Evolutionary conservation across 2,329 filamentous ascomycete species (phyloP).

Genomic region (Botryotinia narcissicola): DNA sequence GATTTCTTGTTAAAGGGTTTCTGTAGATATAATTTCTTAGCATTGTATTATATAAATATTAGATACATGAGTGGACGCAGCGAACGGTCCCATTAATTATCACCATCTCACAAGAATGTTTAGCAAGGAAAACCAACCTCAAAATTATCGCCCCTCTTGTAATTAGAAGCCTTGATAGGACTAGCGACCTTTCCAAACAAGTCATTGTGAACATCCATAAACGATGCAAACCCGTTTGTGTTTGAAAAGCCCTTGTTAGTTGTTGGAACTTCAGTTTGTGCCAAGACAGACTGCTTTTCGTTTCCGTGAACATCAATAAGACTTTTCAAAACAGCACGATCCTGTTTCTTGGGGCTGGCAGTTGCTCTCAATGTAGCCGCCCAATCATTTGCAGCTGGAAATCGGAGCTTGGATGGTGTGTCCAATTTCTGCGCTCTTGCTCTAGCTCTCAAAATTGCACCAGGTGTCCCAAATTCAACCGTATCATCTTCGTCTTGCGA

Average conservation of each 20-base stretch:
- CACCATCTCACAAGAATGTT: constrained; percentile 22
- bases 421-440: constrained; percentile 62
- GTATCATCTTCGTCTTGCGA: constrained; percentile 47
- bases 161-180: constrained; percentile 52
- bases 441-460: constrained; percentile 60
- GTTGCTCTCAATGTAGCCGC: constrained; percentile 90
- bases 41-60: constrained; percentile 41
- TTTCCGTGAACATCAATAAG: constrained; percentile 40
- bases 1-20: constrained; percentile 82
- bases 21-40: constrained; percentile 57
- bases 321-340: constrained; percentile 68
- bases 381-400: constrained; percentile 76
- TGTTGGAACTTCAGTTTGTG: constrained; percentile 47
- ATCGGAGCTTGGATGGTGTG: constrained; percentile 58
- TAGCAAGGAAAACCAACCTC: constrained; percentile 74
- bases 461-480: constrained; percentile 48
- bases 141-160: constrained; percentile 66
- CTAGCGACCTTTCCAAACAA: constrained; percentile 74
- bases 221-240: constrained; percentile 72
- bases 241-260: constrained; percentile 33
- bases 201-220: constrained; percentile 95
- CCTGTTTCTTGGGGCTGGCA: constrained; percentile 89
- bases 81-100: constrained; percentile 32
- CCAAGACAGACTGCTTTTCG: constrained; percentile 49
- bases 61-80: constrained; percentile 40